phyloP scores from a whole-genome alignment of 257 asterid species.

The Salvia rosmarinus region DNA sequence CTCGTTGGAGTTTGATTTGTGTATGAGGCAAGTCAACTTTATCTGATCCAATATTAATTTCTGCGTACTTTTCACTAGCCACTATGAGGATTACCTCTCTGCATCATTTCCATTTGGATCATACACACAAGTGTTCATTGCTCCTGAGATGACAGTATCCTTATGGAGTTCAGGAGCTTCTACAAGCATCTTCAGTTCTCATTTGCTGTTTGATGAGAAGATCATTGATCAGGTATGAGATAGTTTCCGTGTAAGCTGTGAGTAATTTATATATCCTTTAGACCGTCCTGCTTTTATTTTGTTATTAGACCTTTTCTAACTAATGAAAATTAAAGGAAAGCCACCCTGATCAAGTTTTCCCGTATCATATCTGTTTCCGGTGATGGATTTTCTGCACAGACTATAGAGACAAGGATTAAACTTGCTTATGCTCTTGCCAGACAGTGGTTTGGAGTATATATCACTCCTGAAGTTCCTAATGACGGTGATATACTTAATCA shows the following conservation, averaged over 20 bases:
- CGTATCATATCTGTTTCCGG: slow-evolving; percentile 28
- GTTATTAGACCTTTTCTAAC: slow-evolving; percentile 20
- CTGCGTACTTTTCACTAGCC: slow-evolving; percentile 56
- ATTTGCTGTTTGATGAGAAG: slow-evolving; percentile 85
- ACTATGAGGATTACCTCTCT: slow-evolving; percentile 88
- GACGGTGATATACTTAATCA: slow-evolving; percentile 63
- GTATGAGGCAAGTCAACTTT: slow-evolving; percentile 6
- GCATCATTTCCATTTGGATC: slow-evolving; percentile 95
- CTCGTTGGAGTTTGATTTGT: slow-evolving; percentile 31
- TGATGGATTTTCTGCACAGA: slow-evolving; percentile 64
- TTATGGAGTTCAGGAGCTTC: slow-evolving; percentile 86
- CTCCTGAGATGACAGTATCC: slow-evolving; percentile 92
- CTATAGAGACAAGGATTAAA: slow-evolving; percentile 86
- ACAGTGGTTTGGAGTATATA: slow-evolving; percentile 98
- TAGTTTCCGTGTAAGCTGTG: slow-evolving; percentile 21
- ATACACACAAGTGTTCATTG: slow-evolving; percentile 79
- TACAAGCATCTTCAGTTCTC: slow-evolving; percentile 87
- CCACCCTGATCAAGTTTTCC: slow-evolving; percentile 21
- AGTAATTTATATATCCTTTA: slow-evolving; percentile 20
- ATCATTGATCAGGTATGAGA: slow-evolving; percentile 83
- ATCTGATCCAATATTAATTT: slow-evolving; percentile 25
- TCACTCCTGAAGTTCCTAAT: slow-evolving; percentile 81
- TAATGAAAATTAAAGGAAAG: slow-evolving; percentile 22
- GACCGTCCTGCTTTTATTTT: slow-evolving; percentile 9
- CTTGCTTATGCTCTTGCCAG: slow-evolving; percentile 94